These are phyloP conservation scores for Eustoma russellianum DNA, from an alignment of 257 asterid species.

Conservation along the genomic window DNA sequence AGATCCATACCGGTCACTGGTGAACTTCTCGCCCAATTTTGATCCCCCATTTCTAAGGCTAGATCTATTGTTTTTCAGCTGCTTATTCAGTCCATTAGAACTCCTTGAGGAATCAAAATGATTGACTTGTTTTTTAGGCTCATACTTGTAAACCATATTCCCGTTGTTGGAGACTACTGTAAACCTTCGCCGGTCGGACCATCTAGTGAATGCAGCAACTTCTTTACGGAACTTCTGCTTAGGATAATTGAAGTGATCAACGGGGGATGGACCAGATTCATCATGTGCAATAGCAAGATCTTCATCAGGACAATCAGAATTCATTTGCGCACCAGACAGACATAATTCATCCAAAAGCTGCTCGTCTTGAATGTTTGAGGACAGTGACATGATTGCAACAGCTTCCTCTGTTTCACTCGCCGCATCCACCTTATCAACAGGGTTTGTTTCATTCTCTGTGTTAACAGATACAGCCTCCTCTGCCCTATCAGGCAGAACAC, in stretches of 20 bases:
- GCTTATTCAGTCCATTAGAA: slow-evolving; percentile 40
- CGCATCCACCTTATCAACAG: slow-evolving; percentile 33
- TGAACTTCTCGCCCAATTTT: slow-evolving; percentile 42
- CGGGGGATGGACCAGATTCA: slow-evolving; percentile 30
- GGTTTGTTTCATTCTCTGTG: slow-evolving; percentile 34
- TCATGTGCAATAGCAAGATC: slow-evolving; percentile 36
- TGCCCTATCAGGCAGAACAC: slow-evolving; percentile 27
- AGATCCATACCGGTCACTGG: slow-evolving; percentile 43
- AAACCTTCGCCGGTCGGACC: slow-evolving; percentile 49
- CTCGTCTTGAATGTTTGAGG: slow-evolving; percentile 45
- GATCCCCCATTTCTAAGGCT: slow-evolving; percentile 47
- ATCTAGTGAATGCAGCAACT: slow-evolving; percentile 41
- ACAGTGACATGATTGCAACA: slow-evolving; percentile 36
- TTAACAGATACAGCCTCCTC: slow-evolving; percentile 32
- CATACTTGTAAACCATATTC: slow-evolving; percentile 35
- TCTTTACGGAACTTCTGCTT: slow-evolving; percentile 63
- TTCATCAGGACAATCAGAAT: slow-evolving; percentile 37
- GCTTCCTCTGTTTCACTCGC: slow-evolving; percentile 45
- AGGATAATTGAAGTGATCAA: slow-evolving; percentile 43
- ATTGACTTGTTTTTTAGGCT: slow-evolving; percentile 47
- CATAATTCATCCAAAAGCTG: slow-evolving; percentile 39
- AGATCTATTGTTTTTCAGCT: slow-evolving; percentile 38
- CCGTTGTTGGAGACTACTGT: slow-evolving; percentile 39
- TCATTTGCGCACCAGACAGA: slow-evolving; percentile 35
- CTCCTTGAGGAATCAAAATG: slow-evolving; percentile 39